These are phyloP conservation scores for Mimosa bimucronata DNA, from an alignment of 306 rosid genomes.

Conservation along the genomic window DNA sequence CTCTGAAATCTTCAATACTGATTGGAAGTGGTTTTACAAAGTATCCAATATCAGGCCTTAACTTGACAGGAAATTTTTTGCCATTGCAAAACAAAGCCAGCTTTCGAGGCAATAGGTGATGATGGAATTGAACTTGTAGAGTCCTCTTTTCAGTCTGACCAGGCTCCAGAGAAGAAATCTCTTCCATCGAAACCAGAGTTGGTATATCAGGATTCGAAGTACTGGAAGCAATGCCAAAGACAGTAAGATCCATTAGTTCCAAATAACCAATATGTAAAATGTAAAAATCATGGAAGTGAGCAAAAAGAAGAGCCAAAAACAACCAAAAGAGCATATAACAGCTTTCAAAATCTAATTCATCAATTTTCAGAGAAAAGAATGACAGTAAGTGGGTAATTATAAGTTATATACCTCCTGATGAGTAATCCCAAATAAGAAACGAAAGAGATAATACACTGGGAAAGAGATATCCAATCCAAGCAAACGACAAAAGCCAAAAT, in stretches of 20 bases:
- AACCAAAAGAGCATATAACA: slow-evolving; percentile 11
- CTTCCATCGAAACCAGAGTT: slow-evolving; percentile 65
- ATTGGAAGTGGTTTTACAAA: slow-evolving; percentile 75
- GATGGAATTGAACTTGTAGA: slow-evolving; percentile 82
- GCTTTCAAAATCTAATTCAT: neutral
- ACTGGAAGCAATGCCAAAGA: slow-evolving; percentile 57
- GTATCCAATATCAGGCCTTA: slow-evolving; percentile 94
- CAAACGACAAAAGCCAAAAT: neutral
- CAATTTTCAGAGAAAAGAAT: slow-evolving; percentile 1
- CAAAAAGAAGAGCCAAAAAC: neutral
- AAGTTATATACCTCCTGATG: neutral
- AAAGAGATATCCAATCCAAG: neutral
- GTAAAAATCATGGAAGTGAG: slow-evolving; percentile 24
- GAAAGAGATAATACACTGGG: neutral
- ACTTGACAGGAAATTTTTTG: slow-evolving; percentile 66
- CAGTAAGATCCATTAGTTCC: slow-evolving; percentile 34
- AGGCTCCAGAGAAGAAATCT: slow-evolving; percentile 75
- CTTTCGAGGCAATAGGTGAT: slow-evolving; percentile 92
- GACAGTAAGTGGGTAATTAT: neutral
- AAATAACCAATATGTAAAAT: slow-evolving; percentile 25
- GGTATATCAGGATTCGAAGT: slow-evolving; percentile 51
- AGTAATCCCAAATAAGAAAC: neutral
- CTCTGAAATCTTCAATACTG: slow-evolving; percentile 62
- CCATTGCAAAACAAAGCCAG: slow-evolving; percentile 75
- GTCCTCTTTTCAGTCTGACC: slow-evolving; percentile 62